phyloP scores from a whole-genome alignment of 1,284 basidiomycete genomes.

The Gymnopus androsaceus region DNA sequence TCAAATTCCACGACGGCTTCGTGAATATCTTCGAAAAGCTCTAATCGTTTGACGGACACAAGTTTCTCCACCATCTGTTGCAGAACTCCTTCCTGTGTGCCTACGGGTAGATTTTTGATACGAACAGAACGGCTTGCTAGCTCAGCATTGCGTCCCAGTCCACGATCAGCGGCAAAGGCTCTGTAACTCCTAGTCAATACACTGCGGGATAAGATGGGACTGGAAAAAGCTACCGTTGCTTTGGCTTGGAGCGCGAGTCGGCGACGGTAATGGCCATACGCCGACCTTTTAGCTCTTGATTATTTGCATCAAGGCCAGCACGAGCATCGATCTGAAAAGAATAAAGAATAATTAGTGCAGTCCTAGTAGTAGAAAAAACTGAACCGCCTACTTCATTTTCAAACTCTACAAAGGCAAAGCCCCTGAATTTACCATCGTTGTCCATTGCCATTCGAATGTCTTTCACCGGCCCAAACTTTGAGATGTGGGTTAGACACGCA shows the following conservation, averaged over 20 bases:
- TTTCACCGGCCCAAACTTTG: slow-evolving; percentile 79
- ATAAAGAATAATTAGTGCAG: not conserved
- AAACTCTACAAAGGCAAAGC: slow-evolving; percentile 95
- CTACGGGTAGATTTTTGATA: slow-evolving; percentile 71
- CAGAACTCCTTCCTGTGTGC: slow-evolving; percentile 79
- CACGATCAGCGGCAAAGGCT: slow-evolving; percentile 48
- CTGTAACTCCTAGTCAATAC: slow-evolving; percentile 29
- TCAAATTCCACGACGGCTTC: slow-evolving; percentile 83
- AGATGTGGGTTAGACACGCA: not conserved
- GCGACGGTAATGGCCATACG: slow-evolving; percentile 84
- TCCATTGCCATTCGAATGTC: slow-evolving; percentile 80
- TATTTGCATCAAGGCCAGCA: slow-evolving; percentile 77
- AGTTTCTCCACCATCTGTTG: slow-evolving; percentile 87
- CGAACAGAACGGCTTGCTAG: slow-evolving; percentile 70
- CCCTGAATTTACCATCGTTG: slow-evolving; percentile 71
- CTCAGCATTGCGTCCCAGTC: slow-evolving; percentile 62
- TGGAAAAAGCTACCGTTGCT: slow-evolving; percentile 44
- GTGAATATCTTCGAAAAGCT: slow-evolving; percentile 64
- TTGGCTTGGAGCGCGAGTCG: slow-evolving; percentile 66
- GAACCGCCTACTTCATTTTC: slow-evolving; percentile 64
- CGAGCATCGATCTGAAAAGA: slow-evolving; percentile 64
- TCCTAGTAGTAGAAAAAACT: not conserved
- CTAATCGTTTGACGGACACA: slow-evolving; percentile 71
- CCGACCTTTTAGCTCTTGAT: slow-evolving; percentile 82
- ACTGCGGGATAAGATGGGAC: not conserved